Conservation (phyloP, 768 basidiomycete species). For the Suillus lakei region DNA sequence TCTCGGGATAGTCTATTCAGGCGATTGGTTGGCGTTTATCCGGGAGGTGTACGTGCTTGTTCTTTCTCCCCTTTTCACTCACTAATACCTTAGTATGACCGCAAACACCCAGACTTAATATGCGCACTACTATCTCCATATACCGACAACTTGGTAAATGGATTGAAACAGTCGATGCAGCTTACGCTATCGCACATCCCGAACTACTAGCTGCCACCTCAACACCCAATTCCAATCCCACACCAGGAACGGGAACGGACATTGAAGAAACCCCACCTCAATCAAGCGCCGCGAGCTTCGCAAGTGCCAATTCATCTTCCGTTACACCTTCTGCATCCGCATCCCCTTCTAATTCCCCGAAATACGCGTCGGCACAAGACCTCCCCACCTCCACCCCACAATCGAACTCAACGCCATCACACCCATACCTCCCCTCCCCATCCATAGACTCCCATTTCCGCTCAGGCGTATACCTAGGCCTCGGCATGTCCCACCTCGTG, state of each 20-base stretch:
- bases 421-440: slow-evolving; percentile 52
- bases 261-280: background rate
- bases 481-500: slow-evolving; percentile 84
- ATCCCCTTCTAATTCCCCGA: slow-evolving; percentile 5
- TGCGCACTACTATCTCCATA: slow-evolving; percentile 84
- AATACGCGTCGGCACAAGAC: too few relatives aligned
- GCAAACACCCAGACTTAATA: slow-evolving; percentile 67
- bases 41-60: slow-evolving; percentile 77
- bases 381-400: too few relatives aligned
- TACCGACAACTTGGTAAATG: slow-evolving; percentile 83
- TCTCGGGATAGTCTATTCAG: slow-evolving; percentile 87
- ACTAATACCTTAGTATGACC: background rate
- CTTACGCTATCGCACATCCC: slow-evolving; percentile 38
- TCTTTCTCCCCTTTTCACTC: slow-evolving; percentile 7
- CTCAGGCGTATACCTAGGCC: slow-evolving; percentile 88
- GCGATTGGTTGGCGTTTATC: slow-evolving; percentile 92
- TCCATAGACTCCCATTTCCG: slow-evolving; percentile 87
- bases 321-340: slow-evolving; percentile 8
- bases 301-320: background rate
- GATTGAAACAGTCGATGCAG: slow-evolving; percentile 74
- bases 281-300: background rate
- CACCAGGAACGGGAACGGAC: background rate
- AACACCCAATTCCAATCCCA: background rate
- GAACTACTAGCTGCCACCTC: slow-evolving; percentile 7
- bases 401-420: slow-evolving; percentile 2